Percentiles rank a stretch among this genome's conserved stretches.
Evolutionary conservation across 2,329 filamentous ascomycete species (phyloP).

Genomic region (Arthrobotrys entomopaga): DNA sequence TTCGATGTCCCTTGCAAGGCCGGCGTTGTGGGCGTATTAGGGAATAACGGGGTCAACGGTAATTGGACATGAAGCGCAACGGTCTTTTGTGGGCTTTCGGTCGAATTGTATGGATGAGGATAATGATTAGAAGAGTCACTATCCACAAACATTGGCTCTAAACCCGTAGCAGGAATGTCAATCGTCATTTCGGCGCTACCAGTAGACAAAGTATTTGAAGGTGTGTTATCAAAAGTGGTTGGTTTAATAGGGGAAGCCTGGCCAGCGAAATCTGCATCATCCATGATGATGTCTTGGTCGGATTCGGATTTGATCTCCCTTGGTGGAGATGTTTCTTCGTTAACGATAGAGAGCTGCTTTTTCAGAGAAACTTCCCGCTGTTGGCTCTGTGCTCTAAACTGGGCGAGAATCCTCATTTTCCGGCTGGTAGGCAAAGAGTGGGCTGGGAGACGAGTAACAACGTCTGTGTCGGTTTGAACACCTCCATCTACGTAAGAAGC

Average conservation of each 20-base stretch:
- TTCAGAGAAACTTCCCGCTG: constrained; percentile 32
- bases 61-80: constrained; percentile 21
- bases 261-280: constrained; percentile 6
- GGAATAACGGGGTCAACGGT: constrained; percentile 22
- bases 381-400: constrained; percentile 42
- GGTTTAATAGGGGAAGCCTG: not conserved
- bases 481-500: constrained; percentile 57
- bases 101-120: not conserved
- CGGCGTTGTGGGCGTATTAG: constrained; percentile 12
- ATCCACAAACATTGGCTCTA: not conserved
- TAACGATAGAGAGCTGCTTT: constrained; percentile 47
- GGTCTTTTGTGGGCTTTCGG: not conserved
- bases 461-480: constrained; percentile 57
- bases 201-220: not conserved
- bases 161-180: not conserved
- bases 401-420: constrained; percentile 49
- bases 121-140: not conserved
- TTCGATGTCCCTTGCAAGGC: constrained; percentile 29
- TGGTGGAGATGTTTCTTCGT: constrained; percentile 33
- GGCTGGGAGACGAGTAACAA: constrained; percentile 9
- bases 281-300: constrained; percentile 41
- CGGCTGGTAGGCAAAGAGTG: constrained; percentile 37
- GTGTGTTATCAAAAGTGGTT: not conserved
- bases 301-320: constrained; percentile 12
- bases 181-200: not conserved